phyloP scores from a whole-genome alignment of 2,329 filamentous ascomycete genomes.

The Stachybotrys echinatus region DNA sequence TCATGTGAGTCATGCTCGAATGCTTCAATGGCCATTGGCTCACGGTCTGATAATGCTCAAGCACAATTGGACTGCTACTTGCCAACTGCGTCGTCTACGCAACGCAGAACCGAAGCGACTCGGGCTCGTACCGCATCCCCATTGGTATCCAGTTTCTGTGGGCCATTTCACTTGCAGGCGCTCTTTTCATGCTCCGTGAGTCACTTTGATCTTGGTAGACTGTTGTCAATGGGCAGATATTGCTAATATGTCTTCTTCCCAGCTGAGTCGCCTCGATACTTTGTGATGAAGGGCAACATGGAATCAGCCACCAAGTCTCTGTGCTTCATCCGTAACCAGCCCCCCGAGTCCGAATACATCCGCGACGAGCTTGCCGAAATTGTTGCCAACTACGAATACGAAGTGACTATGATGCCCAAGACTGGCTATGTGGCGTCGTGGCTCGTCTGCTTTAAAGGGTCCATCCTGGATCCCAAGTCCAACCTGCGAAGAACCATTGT shows the following conservation, averaged over 20 bases:
- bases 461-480: conserved; percentile 47
- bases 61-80: conserved; percentile 13
- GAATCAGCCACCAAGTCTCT: conserved; percentile 55
- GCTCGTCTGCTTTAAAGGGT: conserved; percentile 52
- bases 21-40: neutral
- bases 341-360: conserved; percentile 59
- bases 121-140: conserved; percentile 47
- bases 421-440: conserved; percentile 54
- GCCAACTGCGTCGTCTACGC: conserved; percentile 11
- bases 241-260: neutral
- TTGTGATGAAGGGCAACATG: conserved; percentile 60
- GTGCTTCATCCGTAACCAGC: conserved; percentile 58
- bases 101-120: conserved; percentile 26
- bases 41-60: too few relatives aligned
- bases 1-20: conserved; percentile 4
- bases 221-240: too few relatives aligned
- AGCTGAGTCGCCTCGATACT: conserved; percentile 59
- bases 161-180: conserved; percentile 48
- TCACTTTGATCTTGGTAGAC: neutral
- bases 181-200: conserved; percentile 33
- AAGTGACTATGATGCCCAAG: conserved; percentile 54
- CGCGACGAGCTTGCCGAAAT: conserved; percentile 68
- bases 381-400: conserved; percentile 68
- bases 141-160: neutral
- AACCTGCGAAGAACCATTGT: conserved; percentile 54